Conservation (phyloP, 352 stramenopile species). For the Pythium brassicae region DNA sequence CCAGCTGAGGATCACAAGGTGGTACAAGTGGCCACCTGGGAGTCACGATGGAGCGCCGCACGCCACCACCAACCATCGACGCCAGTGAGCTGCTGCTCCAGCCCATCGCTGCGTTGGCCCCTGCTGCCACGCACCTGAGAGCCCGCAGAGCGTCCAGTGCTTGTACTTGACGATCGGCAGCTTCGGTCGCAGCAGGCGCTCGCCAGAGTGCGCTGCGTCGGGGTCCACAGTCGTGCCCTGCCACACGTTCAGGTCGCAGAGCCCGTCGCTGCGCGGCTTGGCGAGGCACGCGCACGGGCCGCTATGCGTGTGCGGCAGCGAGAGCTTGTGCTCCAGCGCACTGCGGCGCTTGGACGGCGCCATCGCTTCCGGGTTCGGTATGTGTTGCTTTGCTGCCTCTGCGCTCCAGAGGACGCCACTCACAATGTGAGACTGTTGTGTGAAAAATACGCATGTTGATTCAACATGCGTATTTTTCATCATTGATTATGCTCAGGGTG, state of each 20-base stretch:
- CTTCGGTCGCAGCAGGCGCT: constrained; percentile 31
- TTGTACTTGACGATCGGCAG: constrained; percentile 50
- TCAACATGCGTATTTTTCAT: too few relatives aligned
- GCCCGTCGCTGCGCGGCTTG: constrained; percentile 21
- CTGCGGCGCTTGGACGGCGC: constrained; percentile 39
- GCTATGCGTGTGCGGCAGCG: neutral
- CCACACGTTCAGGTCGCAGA: constrained; percentile 55
- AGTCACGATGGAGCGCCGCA: constrained; percentile 7
- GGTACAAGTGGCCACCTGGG: constrained; percentile 43
- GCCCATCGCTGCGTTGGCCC: too few relatives aligned
- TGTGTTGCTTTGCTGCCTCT: too few relatives aligned
- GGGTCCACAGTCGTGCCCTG: constrained; percentile 45
- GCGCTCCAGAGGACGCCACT: too few relatives aligned
- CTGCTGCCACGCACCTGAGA: constrained; percentile 21
- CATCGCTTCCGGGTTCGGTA: constrained; percentile 22
- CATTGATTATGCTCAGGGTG: too few relatives aligned
- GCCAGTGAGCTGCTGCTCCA: too few relatives aligned
- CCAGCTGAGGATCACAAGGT: constrained; percentile 48
- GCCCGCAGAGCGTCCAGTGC: constrained; percentile 24
- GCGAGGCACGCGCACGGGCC: constrained; percentile 26
- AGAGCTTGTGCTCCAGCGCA: constrained; percentile 16
- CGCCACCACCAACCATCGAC: too few relatives aligned
- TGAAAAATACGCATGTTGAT: too few relatives aligned
- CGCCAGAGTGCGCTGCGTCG: constrained; percentile 9
- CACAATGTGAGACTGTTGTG: too few relatives aligned